Percentiles rank a stretch among this genome's conserved stretches.
phyloP scores from a whole-genome alignment of 1,139 yeast genomes.

The Neolecta irregularis region DNA sequence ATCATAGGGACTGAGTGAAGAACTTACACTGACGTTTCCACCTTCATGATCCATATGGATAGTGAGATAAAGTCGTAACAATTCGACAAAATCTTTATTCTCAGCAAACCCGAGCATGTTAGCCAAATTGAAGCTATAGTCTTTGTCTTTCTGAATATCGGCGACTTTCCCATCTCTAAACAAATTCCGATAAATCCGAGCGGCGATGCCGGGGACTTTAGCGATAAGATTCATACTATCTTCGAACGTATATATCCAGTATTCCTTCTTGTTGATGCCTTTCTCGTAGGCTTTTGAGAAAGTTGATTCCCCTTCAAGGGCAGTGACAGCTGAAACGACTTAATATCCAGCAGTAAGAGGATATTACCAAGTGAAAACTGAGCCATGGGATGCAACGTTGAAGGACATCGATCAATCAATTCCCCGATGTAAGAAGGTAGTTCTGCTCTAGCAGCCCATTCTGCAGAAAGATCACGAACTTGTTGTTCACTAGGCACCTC shows the following conservation, averaged over 20 bases:
- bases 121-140: slow-evolving; percentile 87
- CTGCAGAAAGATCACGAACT: slow-evolving; percentile 37
- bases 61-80: slow-evolving; percentile 83
- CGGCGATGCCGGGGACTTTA: slow-evolving; percentile 81
- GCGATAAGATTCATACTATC: slow-evolving; percentile 82
- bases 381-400: slow-evolving; percentile 52
- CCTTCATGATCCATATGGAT: slow-evolving; percentile 98
- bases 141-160: slow-evolving; percentile 54
- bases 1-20: no score
- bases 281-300: slow-evolving; percentile 47
- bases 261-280: slow-evolving; percentile 43
- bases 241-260: slow-evolving; percentile 84
- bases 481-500: slow-evolving; percentile 44
- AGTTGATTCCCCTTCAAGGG: slow-evolving; percentile 50
- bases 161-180: slow-evolving; percentile 69
- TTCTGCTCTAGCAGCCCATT: slow-evolving; percentile 42
- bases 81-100: slow-evolving; percentile 68
- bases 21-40: slow-evolving; percentile 93
- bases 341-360: neutral
- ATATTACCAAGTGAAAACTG: slow-evolving; percentile 36
- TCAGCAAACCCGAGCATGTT: slow-evolving; percentile 66
- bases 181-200: slow-evolving; percentile 82
- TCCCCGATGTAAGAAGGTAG: slow-evolving; percentile 41
- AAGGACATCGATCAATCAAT: slow-evolving; percentile 41
- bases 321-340: slow-evolving; percentile 33